Evolutionary conservation across 108 stramenopile species (phyloP), one percentile per base, ranked within the genome.

Genomic region (Conticribra guillardii): DNA sequence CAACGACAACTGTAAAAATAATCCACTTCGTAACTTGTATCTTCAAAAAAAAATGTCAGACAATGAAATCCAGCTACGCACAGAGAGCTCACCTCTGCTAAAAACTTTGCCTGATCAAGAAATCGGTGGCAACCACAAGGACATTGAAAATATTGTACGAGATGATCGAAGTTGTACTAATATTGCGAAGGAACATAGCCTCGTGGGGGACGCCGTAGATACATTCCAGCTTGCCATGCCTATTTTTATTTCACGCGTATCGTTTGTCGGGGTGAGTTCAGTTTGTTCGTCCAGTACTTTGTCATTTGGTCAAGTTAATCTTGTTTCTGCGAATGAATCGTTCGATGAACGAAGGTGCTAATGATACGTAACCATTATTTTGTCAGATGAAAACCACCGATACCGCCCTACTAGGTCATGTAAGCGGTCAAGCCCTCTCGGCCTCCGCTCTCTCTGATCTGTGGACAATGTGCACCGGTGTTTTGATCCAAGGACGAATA

Each of bases 371-470:
- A n/a, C n/a, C n/a, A n/a, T n/a, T n/a, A n/a, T n/a, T n/a, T n/a
- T n/a, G n/a, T 1, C 29, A 82, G 79, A 93, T 93, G 87, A 89
- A 89, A 77, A 88, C 87, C 2, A 93, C 87, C 11, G 91, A 93
- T 59, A 84, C 87, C 1, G 85, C 89, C 16, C 55, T 91, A 28
- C 61, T 89, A 51, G 94, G 91, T 0, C 94, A 91, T 54, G 89
- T 91, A 3, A 81, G 82, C 15, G 82, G 76, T 14, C 48, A 69
- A 4, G 85, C 84, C 11, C 67, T 93, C 24, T 75, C 66, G 2
- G 94, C 94, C 1, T 79, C 87, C 1, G 89, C 89, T 7, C 65
- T 95, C 30, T 83, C 86, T 9, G 94, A 95, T 34, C 65, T 85
- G 0, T 85, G 69, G 69, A 85, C 80, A 30, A 88, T 88, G 90